These are phyloP conservation scores for Wallacemonas sp. DNA, from an alignment of 208 protist species.

Conservation along the genomic window DNA sequence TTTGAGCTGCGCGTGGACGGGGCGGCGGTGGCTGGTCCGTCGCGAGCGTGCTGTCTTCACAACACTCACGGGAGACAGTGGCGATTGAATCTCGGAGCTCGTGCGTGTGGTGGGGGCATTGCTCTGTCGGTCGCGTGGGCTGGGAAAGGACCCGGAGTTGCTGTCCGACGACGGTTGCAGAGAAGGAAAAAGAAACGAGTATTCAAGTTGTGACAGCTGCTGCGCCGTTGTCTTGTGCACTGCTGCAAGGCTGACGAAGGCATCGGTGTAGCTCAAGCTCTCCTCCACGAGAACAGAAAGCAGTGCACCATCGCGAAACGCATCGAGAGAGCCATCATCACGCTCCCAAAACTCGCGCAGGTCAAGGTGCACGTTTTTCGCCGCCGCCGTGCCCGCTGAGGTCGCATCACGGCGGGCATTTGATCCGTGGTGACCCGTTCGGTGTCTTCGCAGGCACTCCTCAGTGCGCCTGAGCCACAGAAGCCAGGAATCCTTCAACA, in stretches of 20 bases:
- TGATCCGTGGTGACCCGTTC: not conserved
- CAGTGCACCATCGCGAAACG: slow-evolving; percentile 39
- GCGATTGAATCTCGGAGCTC: too few species aligned
- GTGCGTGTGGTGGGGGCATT: too few species aligned
- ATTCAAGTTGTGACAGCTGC: not conserved
- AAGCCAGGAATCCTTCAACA: slow-evolving; percentile 44
- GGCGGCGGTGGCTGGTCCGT: not conserved
- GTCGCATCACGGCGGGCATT: not conserved
- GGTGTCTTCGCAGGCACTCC: slow-evolving; percentile 15
- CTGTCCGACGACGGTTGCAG: not conserved
- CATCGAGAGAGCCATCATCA: slow-evolving; percentile 37
- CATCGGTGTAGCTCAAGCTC: slow-evolving; percentile 12
- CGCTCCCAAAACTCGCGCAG: slow-evolving; percentile 24
- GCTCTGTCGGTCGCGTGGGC: too few species aligned
- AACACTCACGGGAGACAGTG: not conserved
- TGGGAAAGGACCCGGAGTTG: too few species aligned
- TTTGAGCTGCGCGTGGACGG: not conserved
- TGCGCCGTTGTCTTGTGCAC: not conserved
- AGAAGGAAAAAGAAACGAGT: slow-evolving; percentile 26
- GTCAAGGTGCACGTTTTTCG: slow-evolving; percentile 10
- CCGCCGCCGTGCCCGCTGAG: not conserved
- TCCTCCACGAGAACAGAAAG: slow-evolving; percentile 31
- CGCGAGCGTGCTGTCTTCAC: not conserved
- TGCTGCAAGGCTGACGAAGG: not conserved
- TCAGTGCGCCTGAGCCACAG: slow-evolving; percentile 31